phyloP scores from a whole-genome alignment of 2,329 filamentous ascomycete genomes.

The Calonectria honghensis region DNA sequence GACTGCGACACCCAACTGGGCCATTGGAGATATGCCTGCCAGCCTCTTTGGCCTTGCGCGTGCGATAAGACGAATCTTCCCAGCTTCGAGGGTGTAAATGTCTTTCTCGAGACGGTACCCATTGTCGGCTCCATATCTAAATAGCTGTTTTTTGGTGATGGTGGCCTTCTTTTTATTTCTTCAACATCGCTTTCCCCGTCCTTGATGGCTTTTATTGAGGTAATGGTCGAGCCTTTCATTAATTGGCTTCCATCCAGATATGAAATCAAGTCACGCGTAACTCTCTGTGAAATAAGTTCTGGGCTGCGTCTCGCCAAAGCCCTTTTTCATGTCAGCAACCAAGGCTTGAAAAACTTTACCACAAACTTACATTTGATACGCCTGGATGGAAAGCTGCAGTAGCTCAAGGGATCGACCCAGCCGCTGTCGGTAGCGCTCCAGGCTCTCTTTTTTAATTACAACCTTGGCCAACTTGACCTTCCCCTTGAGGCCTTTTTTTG shows the following conservation, averaged over 20 bases:
- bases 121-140: neutral
- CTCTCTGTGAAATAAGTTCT: slow-evolving; percentile 37
- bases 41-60: slow-evolving; percentile 37
- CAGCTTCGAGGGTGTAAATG: slow-evolving; percentile 33
- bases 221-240: neutral
- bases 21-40: slow-evolving; percentile 50
- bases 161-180: neutral
- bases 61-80: slow-evolving; percentile 43
- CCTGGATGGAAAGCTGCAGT: slow-evolving; percentile 43
- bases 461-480: slow-evolving; percentile 49
- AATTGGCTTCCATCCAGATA: slow-evolving; percentile 8
- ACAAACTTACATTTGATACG: slow-evolving; percentile 48
- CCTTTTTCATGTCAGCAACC: slow-evolving; percentile 37
- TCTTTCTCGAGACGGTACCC: neutral
- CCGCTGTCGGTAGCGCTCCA: slow-evolving; percentile 44
- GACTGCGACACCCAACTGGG: slow-evolving; percentile 52
- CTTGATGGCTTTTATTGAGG: neutral
- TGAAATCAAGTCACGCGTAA: slow-evolving; percentile 37
- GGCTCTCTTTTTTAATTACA: slow-evolving; percentile 45
- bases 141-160: neutral
- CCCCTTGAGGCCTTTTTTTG: slow-evolving; percentile 40
- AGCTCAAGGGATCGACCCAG: slow-evolving; percentile 43
- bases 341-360: neutral
- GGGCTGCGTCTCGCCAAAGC: slow-evolving; percentile 45
- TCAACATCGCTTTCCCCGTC: neutral